Evolutionary conservation across 768 basidiomycete species (phyloP).

Genomic region (Kwoniella sp.): DNA sequence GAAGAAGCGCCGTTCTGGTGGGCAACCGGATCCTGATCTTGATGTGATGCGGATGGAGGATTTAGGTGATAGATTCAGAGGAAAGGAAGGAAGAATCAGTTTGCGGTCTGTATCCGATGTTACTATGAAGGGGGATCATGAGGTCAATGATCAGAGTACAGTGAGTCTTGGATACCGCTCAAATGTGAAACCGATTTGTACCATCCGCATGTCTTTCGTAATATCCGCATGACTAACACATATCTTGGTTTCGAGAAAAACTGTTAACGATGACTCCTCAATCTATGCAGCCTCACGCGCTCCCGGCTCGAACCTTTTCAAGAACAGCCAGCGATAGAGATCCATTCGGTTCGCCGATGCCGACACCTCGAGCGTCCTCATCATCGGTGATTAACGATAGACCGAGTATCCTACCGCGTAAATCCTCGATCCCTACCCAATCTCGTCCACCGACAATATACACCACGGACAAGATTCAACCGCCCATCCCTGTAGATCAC

Average conservation of each 20-base stretch:
- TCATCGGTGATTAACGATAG: background rate
- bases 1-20: constrained; percentile 11
- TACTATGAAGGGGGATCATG: background rate
- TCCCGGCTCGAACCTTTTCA: constrained; percentile 25
- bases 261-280: too few relatives aligned
- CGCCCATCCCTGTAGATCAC: constrained; percentile 27
- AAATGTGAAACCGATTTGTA: too few relatives aligned
- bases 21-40: constrained; percentile 7
- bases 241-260: too few relatives aligned
- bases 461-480: constrained; percentile 21
- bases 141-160: background rate
- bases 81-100: background rate
- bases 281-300: constrained; percentile 1
- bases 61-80: constrained; percentile 16
- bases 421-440: constrained; percentile 12
- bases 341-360: constrained; percentile 13
- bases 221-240: too few relatives aligned
- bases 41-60: constrained; percentile 39
- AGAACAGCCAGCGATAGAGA: constrained; percentile 38
- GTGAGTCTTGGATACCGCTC: constrained; percentile 10
- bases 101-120: background rate
- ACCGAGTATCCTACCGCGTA: constrained; percentile 13
- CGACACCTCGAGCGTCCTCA: background rate
- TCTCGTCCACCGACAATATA: constrained; percentile 8
- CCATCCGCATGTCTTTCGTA: too few relatives aligned